Conservation (phyloP, 805 yeast genomes). For the Nakazawaea pomicola region DNA sequence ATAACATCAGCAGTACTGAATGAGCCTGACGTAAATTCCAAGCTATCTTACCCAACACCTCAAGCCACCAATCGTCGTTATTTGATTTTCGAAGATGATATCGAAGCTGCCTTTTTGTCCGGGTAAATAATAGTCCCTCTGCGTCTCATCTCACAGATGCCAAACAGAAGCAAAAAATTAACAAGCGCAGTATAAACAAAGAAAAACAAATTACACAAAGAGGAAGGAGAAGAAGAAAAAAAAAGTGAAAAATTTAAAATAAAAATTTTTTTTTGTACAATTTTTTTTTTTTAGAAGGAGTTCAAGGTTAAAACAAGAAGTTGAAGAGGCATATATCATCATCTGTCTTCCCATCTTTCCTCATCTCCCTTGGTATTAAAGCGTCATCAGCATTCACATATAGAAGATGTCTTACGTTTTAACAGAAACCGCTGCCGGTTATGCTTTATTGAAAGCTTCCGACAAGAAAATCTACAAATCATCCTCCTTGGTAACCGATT, state of each 20-base stretch:
- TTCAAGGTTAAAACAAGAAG: background rate
- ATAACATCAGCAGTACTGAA: too few relatives aligned
- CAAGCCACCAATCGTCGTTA: background rate
- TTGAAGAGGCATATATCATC: background rate
- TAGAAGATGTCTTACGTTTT: conserved; percentile 73
- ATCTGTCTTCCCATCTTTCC: background rate
- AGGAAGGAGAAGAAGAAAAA: background rate
- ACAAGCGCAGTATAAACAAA: too few relatives aligned
- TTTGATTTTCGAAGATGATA: conserved; percentile 2
- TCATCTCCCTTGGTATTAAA: background rate
- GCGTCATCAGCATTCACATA: background rate
- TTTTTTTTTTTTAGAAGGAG: background rate
- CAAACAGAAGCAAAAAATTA: background rate
- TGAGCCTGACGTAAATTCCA: background rate
- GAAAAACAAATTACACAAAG: background rate
- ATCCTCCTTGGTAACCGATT: conserved; percentile 64
- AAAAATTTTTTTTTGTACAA: conserved; percentile 4
- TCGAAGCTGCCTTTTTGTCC: conserved; percentile 1
- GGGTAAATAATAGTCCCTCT: background rate
- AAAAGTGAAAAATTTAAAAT: conserved; percentile 5
- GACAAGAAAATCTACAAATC: conserved; percentile 96
- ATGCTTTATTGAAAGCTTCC: conserved; percentile 94
- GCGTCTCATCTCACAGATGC: conserved; percentile 3
- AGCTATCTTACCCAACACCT: background rate
- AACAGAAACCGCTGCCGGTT: conserved; percentile 98